Evolutionary conservation across 1,284 basidiomycete species (phyloP).

Genomic region (Leccinum fallax): DNA sequence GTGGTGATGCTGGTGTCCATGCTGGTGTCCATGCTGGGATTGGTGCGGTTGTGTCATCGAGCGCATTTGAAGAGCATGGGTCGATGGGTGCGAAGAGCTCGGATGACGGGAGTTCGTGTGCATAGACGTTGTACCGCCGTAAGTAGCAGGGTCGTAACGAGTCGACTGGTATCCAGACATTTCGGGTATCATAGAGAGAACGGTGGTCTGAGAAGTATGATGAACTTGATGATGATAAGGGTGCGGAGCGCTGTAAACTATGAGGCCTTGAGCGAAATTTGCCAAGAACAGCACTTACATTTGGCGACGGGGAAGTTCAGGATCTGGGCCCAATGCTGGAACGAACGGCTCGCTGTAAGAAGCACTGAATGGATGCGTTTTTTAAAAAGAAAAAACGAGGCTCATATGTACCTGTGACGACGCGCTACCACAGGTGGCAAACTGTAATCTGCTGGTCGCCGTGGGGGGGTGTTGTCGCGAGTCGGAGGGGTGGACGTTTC

Average conservation of each 20-base stretch:
- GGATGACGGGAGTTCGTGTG: slow-evolving; percentile 33
- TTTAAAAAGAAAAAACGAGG: background rate
- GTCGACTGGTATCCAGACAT: slow-evolving; percentile 49
- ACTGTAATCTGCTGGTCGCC: slow-evolving; percentile 49
- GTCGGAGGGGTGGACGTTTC: slow-evolving; percentile 66
- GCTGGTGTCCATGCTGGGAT: slow-evolving; percentile 17
- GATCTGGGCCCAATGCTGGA: slow-evolving; percentile 45
- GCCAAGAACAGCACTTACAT: slow-evolving; percentile 41
- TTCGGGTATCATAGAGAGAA: slow-evolving; percentile 62
- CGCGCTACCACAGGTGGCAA: slow-evolving; percentile 54
- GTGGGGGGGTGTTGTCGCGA: slow-evolving; percentile 61
- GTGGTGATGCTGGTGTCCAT: slow-evolving; percentile 30
- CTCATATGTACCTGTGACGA: slow-evolving; percentile 51
- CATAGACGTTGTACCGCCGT: slow-evolving; percentile 29
- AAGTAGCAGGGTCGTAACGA: slow-evolving; percentile 50
- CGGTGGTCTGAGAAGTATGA: slow-evolving; percentile 44
- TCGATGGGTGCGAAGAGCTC: slow-evolving; percentile 42
- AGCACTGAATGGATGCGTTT: background rate
- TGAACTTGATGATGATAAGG: slow-evolving; percentile 34
- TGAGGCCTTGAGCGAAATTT: slow-evolving; percentile 17
- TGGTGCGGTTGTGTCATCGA: slow-evolving; percentile 41
- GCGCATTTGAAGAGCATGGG: slow-evolving; percentile 45
- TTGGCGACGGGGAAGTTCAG: slow-evolving; percentile 48
- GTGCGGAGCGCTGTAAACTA: slow-evolving; percentile 30
- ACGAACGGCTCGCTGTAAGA: slow-evolving; percentile 30